Percentiles rank a stretch among this genome's conserved stretches.
Evolutionary conservation across 495 filamentous ascomycete species (phyloP).

Genomic region (Rostrohypoxylon terebratum): DNA sequence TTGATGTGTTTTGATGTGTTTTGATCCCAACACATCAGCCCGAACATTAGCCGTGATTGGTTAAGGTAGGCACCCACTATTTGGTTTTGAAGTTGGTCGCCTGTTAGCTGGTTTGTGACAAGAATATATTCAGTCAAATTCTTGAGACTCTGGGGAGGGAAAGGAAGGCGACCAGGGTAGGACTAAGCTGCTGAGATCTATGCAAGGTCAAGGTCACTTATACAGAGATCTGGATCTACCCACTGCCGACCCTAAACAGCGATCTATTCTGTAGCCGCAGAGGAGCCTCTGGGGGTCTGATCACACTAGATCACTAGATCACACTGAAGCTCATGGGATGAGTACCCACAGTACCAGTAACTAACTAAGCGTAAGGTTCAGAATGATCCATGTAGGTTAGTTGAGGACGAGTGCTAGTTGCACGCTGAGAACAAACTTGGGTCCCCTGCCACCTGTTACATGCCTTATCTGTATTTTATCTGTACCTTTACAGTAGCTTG

Average conservation of each 20-base stretch:
- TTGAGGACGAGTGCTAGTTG: not conserved
- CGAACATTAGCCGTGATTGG: too few relatives aligned
- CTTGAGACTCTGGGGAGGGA: not conserved
- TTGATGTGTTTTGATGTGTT: too few relatives aligned
- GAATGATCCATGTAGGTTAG: not conserved
- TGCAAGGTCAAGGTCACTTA: conserved; percentile 1
- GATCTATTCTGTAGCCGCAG: not conserved
- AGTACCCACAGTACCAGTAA: not conserved
- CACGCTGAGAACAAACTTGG: not conserved
- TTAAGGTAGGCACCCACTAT: too few relatives aligned
- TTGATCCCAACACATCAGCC: too few relatives aligned
- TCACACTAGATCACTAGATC: not conserved
- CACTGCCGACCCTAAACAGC: not conserved
- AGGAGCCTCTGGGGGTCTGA: not conserved
- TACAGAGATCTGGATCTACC: not conserved
- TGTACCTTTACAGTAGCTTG: not conserved
- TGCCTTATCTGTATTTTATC: not conserved
- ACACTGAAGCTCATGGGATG: not conserved
- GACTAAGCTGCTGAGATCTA: not conserved
- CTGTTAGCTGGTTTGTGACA: too few relatives aligned
- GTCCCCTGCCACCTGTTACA: not conserved
- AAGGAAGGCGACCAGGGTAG: not conserved
- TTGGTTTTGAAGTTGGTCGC: too few relatives aligned
- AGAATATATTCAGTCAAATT: not conserved
- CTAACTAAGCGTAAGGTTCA: too few relatives aligned